Evolutionary conservation across 2,329 filamentous ascomycete genomes (phyloP).

Genomic region (Trematosphaeria pertusa): DNA sequence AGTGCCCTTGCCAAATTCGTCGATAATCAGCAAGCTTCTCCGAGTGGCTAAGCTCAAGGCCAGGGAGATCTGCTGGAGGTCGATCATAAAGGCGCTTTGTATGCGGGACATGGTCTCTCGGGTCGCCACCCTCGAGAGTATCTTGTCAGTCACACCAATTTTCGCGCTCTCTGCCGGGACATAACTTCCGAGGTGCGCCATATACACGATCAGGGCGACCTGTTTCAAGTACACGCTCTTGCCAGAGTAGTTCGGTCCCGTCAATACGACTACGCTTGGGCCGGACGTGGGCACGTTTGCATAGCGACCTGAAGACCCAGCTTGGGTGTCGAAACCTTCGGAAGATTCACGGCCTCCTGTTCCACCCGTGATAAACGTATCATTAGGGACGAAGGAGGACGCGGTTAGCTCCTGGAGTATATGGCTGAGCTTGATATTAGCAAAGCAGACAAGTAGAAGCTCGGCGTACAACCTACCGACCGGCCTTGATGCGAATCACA

Average conservation of each 20-base stretch:
- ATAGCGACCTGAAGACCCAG: constrained; percentile 11
- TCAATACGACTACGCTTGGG: constrained; percentile 79
- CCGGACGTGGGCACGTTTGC: constrained; percentile 26
- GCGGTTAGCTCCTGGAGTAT: constrained; percentile 86
- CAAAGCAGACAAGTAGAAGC: background rate
- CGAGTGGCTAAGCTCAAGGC: constrained; percentile 76
- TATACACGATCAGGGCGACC: constrained; percentile 85
- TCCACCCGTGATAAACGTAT: constrained; percentile 73
- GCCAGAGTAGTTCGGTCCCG: constrained; percentile 94
- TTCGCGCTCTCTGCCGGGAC: constrained; percentile 79
- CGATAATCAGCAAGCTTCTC: constrained; percentile 83
- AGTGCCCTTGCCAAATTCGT: constrained; percentile 84
- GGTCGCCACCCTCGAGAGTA: constrained; percentile 84
- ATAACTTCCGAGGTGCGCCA: constrained; percentile 89
- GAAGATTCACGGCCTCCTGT: constrained; percentile 18
- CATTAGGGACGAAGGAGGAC: constrained; percentile 81
- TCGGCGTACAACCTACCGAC: constrained; percentile 60
- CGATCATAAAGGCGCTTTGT: constrained; percentile 77
- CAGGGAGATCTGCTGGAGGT: constrained; percentile 85
- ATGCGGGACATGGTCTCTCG: constrained; percentile 69
- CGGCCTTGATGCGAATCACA: constrained; percentile 74
- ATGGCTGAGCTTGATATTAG: constrained; percentile 60
- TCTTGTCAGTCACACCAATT: constrained; percentile 90
- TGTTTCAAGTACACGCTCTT: constrained; percentile 98
- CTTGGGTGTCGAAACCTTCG: background rate